A percentile compares a stretch with the other conserved stretches of the same genome.
Conservation (phyloP, 345 rosid genomes). For the Populus ilicifolia region DNA sequence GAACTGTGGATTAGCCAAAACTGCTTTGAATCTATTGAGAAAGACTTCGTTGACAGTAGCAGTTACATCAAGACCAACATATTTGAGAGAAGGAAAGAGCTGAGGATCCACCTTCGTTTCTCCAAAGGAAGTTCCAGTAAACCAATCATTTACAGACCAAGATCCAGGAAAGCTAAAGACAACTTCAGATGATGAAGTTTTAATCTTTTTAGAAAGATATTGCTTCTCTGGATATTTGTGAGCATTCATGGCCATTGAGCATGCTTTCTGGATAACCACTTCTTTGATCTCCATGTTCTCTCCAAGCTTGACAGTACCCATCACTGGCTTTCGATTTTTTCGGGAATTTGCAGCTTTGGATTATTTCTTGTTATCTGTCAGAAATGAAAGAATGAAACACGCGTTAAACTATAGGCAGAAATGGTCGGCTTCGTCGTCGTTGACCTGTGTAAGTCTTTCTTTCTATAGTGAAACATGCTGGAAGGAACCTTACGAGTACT, state of each 20-base stretch:
- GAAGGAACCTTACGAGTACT: too few relatives aligned
- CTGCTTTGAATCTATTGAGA: slow-evolving; percentile 26
- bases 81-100: slow-evolving; percentile 53
- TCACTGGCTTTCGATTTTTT: neutral
- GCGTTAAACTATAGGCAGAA: neutral
- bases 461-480: too few relatives aligned
- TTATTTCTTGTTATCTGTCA: neutral
- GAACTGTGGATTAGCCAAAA: slow-evolving; percentile 25
- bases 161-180: slow-evolving; percentile 50
- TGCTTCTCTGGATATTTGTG: slow-evolving; percentile 26
- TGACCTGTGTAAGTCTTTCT: neutral
- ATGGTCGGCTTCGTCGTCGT: neutral
- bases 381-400: neutral
- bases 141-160: slow-evolving; percentile 42
- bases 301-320: slow-evolving; percentile 24
- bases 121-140: slow-evolving; percentile 44
- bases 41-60: slow-evolving; percentile 69
- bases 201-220: slow-evolving; percentile 23
- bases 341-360: neutral
- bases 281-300: slow-evolving; percentile 22
- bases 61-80: slow-evolving; percentile 40
- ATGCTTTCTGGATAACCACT: slow-evolving; percentile 41
- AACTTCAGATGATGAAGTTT: slow-evolving; percentile 14
- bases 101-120: slow-evolving; percentile 37
- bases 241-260: slow-evolving; percentile 37